Conservation (phyloP, 2,329 filamentous ascomycete species). For the Curvularia eragrostidis region DNA sequence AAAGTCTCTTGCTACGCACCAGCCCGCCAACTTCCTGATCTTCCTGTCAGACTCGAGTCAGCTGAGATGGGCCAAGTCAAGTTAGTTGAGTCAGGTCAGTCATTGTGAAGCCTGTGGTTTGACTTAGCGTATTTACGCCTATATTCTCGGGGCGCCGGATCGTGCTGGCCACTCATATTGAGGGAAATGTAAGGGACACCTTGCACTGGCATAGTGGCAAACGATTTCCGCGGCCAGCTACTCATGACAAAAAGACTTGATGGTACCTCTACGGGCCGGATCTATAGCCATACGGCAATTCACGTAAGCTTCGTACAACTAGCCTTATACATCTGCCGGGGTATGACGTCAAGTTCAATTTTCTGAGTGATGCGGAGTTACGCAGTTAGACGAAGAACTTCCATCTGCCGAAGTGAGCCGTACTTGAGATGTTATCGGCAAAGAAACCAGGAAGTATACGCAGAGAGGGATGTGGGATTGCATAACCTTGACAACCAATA, state of each 20-base stretch:
- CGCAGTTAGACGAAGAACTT: background rate
- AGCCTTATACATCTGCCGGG: background rate
- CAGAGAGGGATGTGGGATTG: background rate
- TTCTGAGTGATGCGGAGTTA: background rate
- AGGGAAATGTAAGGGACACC: background rate
- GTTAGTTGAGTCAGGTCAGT: background rate
- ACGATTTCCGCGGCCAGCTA: slow-evolving; percentile 22
- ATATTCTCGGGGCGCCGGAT: background rate
- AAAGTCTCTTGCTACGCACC: background rate
- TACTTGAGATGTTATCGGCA: background rate
- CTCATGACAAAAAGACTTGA: background rate
- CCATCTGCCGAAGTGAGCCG: background rate
- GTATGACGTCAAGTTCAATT: background rate
- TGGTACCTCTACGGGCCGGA: no score
- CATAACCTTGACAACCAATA: background rate
- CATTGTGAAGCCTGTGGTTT: background rate
- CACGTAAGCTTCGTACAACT: background rate
- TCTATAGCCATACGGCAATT: background rate
- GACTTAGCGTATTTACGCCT: background rate
- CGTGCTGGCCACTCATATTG: slow-evolving; percentile 15
- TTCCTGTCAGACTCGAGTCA: slow-evolving; percentile 10
- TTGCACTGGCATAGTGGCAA: slow-evolving; percentile 19
- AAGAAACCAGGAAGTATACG: background rate
- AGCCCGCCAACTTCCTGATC: background rate
- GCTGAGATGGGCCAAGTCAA: slow-evolving; percentile 15